Evolutionary conservation across 2,329 filamentous ascomycete species (phyloP), one percentile per base, ranked within the genome.

Genomic region (Chrysoporthe puriensis): DNA sequence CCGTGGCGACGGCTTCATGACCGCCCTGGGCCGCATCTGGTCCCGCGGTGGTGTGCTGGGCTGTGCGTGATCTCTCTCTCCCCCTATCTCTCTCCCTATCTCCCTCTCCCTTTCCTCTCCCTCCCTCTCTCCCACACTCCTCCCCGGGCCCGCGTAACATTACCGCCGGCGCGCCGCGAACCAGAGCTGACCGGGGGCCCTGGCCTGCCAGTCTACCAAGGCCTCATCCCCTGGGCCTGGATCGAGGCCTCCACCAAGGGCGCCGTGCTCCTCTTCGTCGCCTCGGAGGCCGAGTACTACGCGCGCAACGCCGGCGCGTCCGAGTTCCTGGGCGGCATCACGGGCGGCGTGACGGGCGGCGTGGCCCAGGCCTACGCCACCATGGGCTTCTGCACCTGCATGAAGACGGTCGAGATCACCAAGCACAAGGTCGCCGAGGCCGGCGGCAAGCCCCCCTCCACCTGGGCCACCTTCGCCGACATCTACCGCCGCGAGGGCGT

Each of bases 351-450:
- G 85, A 87, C 90, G 32, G 96, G 96, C 79, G 96, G 96, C 86
- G 90, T 99, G 69, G 96, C 95, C 59, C 96, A 99, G 84, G 96
- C 96, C 69, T 99, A 99, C 80, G 96, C 96, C 73, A 99, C 96
- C 79, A 99, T 99, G 95, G 96, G 96, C 74, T 99, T 99, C 90
- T 99, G 96, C 84, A 99, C 96, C 70, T 99, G 96, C 88, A 99
- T 99, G 96, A 99, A 99, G 90, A 99, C 96, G 72, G 96, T 98
- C 73, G 96, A 99, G 83, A 99, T 99, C 83, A 99, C 96, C 78
- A 96, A 97, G 84, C 91, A 96, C 86, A 98, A 98, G 88, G 85
- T 96, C 77, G 94, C 93, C 16, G 90, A 93, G 44, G 73, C 89
- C 56, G 96, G 96, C 74, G 88, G 90, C 73, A 93, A 93, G 84